These are phyloP conservation scores for Trichoderma semiorbis DNA, from an alignment of 2,329 filamentous ascomycete species.

Conservation along the genomic window DNA sequence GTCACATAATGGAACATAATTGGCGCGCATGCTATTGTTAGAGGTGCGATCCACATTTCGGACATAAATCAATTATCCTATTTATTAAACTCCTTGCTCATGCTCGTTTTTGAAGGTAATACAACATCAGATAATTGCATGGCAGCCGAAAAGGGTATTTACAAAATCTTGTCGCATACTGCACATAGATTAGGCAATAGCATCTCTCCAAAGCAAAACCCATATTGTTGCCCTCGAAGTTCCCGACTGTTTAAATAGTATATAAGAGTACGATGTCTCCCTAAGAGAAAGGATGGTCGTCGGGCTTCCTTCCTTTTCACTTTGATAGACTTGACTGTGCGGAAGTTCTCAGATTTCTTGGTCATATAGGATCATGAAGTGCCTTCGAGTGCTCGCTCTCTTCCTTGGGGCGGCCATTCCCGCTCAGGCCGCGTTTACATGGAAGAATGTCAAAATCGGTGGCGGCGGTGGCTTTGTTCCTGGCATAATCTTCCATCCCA, in stretches of 20 bases:
- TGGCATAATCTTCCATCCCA: slow-evolving; percentile 10
- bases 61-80: slow-evolving; percentile 4
- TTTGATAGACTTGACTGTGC: background rate
- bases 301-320: background rate
- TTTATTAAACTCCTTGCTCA: background rate
- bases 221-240: background rate
- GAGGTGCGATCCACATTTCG: background rate
- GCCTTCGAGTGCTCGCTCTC: background rate
- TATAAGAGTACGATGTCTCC: background rate
- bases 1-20: background rate
- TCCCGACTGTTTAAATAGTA: background rate
- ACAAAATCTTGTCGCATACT: background rate
- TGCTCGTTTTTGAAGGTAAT: background rate
- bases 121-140: background rate
- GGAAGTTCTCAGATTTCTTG: background rate
- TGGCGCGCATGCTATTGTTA: background rate
- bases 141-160: background rate
- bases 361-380: background rate
- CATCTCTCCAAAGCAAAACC: background rate
- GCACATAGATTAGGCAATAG: slow-evolving; percentile 4
- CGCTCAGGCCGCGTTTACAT: background rate
- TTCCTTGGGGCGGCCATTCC: background rate
- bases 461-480: slow-evolving; percentile 11
- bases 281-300: too few relatives aligned
- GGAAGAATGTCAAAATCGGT: slow-evolving; percentile 14